Base-by-base conservation (phyloP, 768 basidiomycete species). In the Pleurotus citrinopileatus region DNA sequence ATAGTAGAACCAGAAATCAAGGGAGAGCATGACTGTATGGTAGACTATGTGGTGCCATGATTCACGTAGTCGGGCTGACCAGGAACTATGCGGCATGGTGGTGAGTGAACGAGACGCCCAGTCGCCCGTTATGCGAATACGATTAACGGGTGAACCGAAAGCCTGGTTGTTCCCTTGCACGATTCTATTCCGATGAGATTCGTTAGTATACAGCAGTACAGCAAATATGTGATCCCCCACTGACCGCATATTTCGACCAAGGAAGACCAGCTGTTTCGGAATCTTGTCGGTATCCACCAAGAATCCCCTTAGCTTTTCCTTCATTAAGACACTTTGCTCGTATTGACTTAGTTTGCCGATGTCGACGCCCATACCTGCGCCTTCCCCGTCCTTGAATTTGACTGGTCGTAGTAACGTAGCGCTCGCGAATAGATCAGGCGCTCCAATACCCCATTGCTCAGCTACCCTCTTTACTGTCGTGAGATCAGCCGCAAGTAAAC, bases 101-200 rank as follows among this genome's bases (percentile, higher is more conserved):
- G 76, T 69, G 4, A 89, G 75, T 3, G 88, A 86, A 20, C 78
- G 75, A 3, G 90, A 86, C 23, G 91, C 94, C 81, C 84, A 91
- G 65, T 80, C 82, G 0, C 89, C 93, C 0, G 89, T 91, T 52
- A 95, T 89, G 67, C 92, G 94, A 70, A 97, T 86, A 17, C 93
- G 82, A 63, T 95, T 94, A 0, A 93, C 89, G 0, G 93, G 93
- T 2, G 89, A 89, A 12, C 90, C 89, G 32, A 95, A 81, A 2
- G 79, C 72, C 67, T 94, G 89, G 61, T 93, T 93, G 67, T 92
- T 92, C 15, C 87, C 78, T 70, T 78, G 77, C 26, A 83, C 79
- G 73, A 82, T 80, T 38, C 71, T 71, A 42, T 27, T 3, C n/a
- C n/a, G n/a, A n/a, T n/a, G n/a, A n/a, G n/a, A n/a, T n/a, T n/a